Percentiles rank a stretch among this genome's conserved stretches.
Evolutionary conservation across 148 eudicot genomes (phyloP).

Genomic region (Chenopodium quinoa): DNA sequence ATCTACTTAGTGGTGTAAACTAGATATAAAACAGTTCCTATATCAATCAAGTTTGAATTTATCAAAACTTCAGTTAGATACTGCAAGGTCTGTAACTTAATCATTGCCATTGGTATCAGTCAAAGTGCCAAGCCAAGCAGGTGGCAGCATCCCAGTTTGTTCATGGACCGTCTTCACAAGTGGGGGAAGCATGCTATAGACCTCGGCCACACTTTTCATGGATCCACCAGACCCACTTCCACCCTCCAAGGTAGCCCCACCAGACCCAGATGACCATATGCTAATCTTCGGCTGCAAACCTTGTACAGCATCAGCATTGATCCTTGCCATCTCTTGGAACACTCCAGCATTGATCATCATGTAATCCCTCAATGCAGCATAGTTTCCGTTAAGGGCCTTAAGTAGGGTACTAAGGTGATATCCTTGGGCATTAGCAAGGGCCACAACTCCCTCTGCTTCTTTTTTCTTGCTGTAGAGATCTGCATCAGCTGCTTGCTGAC

Average conservation of each 20-base stretch:
- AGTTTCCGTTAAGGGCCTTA: conserved; percentile 23
- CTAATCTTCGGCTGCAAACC: conserved; percentile 39
- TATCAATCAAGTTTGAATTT: too few species aligned
- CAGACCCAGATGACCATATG: conserved; percentile 22
- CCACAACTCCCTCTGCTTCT: conserved; percentile 40
- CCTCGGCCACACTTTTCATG: conserved; percentile 28
- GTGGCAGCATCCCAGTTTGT: conserved; percentile 41
- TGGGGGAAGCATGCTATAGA: conserved; percentile 30
- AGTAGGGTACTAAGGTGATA: conserved; percentile 24
- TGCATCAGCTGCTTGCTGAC: conserved; percentile 25
- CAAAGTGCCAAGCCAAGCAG: conserved; percentile 33
- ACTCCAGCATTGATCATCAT: conserved; percentile 13
- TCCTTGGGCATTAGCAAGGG: conserved; percentile 43
- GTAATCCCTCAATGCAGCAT: conserved; percentile 25
- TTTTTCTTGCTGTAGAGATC: conserved; percentile 35
- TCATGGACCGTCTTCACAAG: conserved; percentile 35
- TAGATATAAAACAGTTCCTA: too few species aligned
- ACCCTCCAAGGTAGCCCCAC: background rate
- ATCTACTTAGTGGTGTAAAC: too few species aligned
- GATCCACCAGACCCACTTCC: conserved; percentile 11
- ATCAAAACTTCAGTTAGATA: too few species aligned
- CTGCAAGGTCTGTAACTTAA: too few species aligned
- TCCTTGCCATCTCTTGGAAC: conserved; percentile 4
- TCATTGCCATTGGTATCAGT: conserved; percentile 2
- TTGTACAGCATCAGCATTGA: conserved; percentile 5